phyloP scores from a whole-genome alignment of 1,284 basidiomycete species.

The Lentinus polychrous region DNA sequence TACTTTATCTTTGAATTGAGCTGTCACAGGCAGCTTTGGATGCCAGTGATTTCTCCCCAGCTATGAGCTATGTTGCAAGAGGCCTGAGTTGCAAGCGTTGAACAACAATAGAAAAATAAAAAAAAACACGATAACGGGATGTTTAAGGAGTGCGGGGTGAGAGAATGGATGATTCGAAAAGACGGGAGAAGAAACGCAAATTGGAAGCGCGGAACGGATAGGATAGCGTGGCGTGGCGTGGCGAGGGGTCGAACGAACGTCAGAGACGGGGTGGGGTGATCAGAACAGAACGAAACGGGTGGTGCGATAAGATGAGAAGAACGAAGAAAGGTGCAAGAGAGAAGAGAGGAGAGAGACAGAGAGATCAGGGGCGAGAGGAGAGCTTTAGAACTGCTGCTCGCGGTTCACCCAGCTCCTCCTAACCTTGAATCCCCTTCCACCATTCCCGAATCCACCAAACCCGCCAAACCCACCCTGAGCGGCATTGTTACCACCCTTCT shows the following conservation, averaged over 20 bases:
- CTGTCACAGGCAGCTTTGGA: slow-evolving; percentile 5
- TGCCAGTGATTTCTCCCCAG: too few relatives aligned
- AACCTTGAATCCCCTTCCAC: too few relatives aligned
- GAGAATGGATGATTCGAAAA: too few relatives aligned
- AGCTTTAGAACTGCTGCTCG: slow-evolving; percentile 1
- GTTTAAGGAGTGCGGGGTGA: too few relatives aligned
- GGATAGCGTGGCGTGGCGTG: neutral
- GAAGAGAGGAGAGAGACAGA: neutral
- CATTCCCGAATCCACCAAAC: slow-evolving; percentile 6
- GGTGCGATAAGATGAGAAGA: neutral
- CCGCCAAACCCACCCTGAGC: neutral
- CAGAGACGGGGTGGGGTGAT: too few relatives aligned
- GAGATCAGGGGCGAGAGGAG: too few relatives aligned
- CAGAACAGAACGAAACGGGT: neutral
- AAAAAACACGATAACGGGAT: neutral
- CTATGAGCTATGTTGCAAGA: too few relatives aligned
- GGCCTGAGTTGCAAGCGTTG: too few relatives aligned
- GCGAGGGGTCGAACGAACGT: too few relatives aligned
- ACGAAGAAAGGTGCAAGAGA: neutral
- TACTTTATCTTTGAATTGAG: too few relatives aligned
- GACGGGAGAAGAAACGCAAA: neutral
- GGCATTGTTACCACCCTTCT: neutral
- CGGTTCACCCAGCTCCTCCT: slow-evolving; percentile 6
- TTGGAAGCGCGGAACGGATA: neutral
- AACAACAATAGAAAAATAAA: neutral